Evolutionary conservation across 345 rosid genomes (phyloP), one percentile per base, ranked within the genome.

Genomic region (Lumnitzera racemosa): DNA sequence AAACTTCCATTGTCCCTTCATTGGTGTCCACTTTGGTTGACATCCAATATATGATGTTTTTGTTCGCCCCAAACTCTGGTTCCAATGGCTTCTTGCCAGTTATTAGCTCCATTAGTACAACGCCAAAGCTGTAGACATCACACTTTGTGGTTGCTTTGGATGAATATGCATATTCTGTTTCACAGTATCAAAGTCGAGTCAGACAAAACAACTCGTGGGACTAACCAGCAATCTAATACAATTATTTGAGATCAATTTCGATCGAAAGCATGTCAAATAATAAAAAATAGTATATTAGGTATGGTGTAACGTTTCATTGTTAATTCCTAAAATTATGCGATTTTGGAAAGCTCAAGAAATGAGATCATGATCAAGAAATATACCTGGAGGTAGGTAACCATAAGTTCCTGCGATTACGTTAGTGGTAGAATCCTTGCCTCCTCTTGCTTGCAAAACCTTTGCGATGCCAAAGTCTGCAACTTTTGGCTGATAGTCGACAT

Each of bases 401-500:
- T 83, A 92, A 50, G 98, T 92, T 55, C 98, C 96, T 1, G 96
- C 98, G 8, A 87, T 66, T 49, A 82, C 82, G 14, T 94, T 89
- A 15, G 89, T 82, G 55, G 89, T 92, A 3, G 89, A 92, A 63
- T 92, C 98, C 76, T 77, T 87, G 16, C 89, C 78, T 14, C 91
- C 89, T 71, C 89, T 73, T 13, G 94, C 95, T 61, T 82, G 91
- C 77, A 89, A 70, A 52, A 89, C 96, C 75, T 92, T 92, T 78
- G 98, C 98, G 61, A 89, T 80, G 59, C 96, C 98, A 27, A 92
- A 92, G 64, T 92, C 96, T 46, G 98, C 98, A 52, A 92, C 87
- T 69, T 89, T 89, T 24, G 98, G 89, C 77, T 80, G 86, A 73
- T 74, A 83, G 59, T 87, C 77, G 25, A 78, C 70, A 65, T 92